Evolutionary conservation across 345 rosid species (phyloP).

Genomic region (Raphanus raphanistrum): DNA sequence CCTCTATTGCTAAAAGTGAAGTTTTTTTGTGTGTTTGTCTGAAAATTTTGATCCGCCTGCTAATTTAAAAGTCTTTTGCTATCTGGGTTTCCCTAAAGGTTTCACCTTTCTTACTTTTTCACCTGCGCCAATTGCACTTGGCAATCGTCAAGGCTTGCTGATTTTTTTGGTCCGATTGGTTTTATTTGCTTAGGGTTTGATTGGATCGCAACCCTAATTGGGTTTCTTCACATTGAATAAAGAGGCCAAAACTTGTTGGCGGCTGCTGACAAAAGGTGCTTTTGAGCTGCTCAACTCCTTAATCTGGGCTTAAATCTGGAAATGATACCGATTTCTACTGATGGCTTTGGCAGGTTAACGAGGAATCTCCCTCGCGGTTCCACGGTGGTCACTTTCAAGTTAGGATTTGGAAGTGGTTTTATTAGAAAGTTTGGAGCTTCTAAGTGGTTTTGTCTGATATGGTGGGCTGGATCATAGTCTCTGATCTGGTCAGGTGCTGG

Average conservation of each 20-base stretch:
- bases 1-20: constrained; percentile 4
- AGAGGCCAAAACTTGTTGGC: constrained; percentile 32
- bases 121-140: constrained; percentile 18
- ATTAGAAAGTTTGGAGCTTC: constrained; percentile 43
- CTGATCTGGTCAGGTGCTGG: constrained; percentile 60
- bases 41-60: constrained; percentile 24
- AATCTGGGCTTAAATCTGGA: constrained; percentile 17
- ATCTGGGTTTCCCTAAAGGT: constrained; percentile 17
- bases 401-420: constrained; percentile 28
- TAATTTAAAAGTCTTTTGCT: constrained; percentile 6
- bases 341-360: constrained; percentile 34
- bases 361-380: constrained; percentile 6
- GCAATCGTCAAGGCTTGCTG: constrained; percentile 20
- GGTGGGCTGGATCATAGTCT: constrained; percentile 60
- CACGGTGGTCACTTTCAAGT: constrained; percentile 26
- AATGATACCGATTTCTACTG: constrained; percentile 35
- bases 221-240: constrained; percentile 1
- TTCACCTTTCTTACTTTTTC: neutral
- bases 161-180: constrained; percentile 28
- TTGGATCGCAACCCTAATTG: constrained; percentile 39
- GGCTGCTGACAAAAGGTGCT: constrained; percentile 30
- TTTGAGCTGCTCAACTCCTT: constrained; percentile 22
- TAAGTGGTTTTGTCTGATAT: constrained; percentile 53
- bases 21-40: constrained; percentile 28
- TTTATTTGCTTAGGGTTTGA: constrained; percentile 47